phyloP scores from a whole-genome alignment of 2,329 filamentous ascomycete genomes.

The Fusarium burgessii region DNA sequence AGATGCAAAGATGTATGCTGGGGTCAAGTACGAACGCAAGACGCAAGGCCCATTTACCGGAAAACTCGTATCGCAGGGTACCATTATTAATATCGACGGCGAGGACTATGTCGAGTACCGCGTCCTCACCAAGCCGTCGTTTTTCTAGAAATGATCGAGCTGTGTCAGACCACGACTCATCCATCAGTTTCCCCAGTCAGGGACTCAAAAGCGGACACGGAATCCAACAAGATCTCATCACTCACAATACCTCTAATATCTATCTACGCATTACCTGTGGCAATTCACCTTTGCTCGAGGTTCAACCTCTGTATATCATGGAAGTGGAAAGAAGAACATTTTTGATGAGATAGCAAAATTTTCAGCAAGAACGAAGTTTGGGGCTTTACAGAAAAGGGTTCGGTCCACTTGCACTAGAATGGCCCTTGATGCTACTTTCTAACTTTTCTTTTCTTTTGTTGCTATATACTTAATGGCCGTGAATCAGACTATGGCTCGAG shows the following conservation, averaged over 20 bases:
- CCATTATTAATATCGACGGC: constrained; percentile 73
- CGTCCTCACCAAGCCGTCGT: constrained; percentile 72
- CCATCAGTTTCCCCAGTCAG: background rate
- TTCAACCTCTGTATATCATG: constrained; percentile 24
- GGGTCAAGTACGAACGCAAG: constrained; percentile 73
- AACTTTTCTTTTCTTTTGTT: constrained; percentile 22
- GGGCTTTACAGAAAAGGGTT: constrained; percentile 21
- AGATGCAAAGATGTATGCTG: constrained; percentile 68
- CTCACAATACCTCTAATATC: background rate
- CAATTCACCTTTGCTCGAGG: background rate
- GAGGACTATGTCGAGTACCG: constrained; percentile 77
- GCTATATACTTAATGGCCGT: constrained; percentile 9
- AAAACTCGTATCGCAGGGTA: constrained; percentile 72
- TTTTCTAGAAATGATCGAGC: constrained; percentile 57
- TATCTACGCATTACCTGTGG: background rate
- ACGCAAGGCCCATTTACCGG: constrained; percentile 70
- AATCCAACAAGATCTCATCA: background rate
- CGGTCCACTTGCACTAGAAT: constrained; percentile 34
- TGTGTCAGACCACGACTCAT: background rate
- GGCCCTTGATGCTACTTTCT: constrained; percentile 7
- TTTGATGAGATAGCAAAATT: constrained; percentile 15
- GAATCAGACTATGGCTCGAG: constrained; percentile 20
- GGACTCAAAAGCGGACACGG: background rate
- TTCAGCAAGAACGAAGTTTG: constrained; percentile 20
- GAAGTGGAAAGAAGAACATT: constrained; percentile 14